These are phyloP conservation scores for Pseudomicrostroma phylloplanum DNA, from an alignment of 1,284 basidiomycete genomes.

Conservation along the genomic window DNA sequence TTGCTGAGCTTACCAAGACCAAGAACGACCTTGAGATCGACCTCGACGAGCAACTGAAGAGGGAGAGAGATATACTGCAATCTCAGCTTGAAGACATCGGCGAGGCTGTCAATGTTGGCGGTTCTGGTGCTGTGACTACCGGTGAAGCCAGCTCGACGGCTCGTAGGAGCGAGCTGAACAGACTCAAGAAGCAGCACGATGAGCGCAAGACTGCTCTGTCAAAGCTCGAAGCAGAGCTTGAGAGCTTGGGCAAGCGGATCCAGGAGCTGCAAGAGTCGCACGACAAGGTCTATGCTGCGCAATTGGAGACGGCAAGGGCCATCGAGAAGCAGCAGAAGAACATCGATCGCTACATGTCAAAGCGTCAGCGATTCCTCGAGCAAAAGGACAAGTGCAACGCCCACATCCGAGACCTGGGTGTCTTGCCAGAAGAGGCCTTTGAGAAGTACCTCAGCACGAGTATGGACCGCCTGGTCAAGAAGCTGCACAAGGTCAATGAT, in stretches of 20 bases:
- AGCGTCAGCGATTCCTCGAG: slow-evolving; percentile 72
- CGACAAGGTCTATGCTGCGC: slow-evolving; percentile 72
- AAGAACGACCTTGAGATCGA: slow-evolving; percentile 86
- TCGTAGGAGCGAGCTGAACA: slow-evolving; percentile 63
- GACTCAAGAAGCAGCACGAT: slow-evolving; percentile 60
- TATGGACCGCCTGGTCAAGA: slow-evolving; percentile 78
- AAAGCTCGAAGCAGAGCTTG: slow-evolving; percentile 54
- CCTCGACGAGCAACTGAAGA: slow-evolving; percentile 76
- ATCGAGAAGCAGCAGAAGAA: slow-evolving; percentile 88
- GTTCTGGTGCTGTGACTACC: slow-evolving; percentile 55
- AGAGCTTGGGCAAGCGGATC: slow-evolving; percentile 63
- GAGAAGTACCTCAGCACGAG: slow-evolving; percentile 83
- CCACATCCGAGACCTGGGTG: slow-evolving; percentile 90
- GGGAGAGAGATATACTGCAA: slow-evolving; percentile 70
- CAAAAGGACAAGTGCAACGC: slow-evolving; percentile 88
- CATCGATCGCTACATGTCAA: slow-evolving; percentile 85
- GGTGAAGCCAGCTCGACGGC: slow-evolving; percentile 59
- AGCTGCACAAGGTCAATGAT: slow-evolving; percentile 82
- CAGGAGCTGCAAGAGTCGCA: slow-evolving; percentile 63
- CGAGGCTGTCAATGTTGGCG: slow-evolving; percentile 55
- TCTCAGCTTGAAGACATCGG: slow-evolving; percentile 70
- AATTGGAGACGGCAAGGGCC: slow-evolving; percentile 73
- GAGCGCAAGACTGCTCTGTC: slow-evolving; percentile 23
- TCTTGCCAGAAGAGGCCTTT: slow-evolving; percentile 93
- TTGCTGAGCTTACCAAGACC: slow-evolving; percentile 54